Evolutionary conservation across 129 eudicot genomes (phyloP).

Genomic region (Calendula officinalis): DNA sequence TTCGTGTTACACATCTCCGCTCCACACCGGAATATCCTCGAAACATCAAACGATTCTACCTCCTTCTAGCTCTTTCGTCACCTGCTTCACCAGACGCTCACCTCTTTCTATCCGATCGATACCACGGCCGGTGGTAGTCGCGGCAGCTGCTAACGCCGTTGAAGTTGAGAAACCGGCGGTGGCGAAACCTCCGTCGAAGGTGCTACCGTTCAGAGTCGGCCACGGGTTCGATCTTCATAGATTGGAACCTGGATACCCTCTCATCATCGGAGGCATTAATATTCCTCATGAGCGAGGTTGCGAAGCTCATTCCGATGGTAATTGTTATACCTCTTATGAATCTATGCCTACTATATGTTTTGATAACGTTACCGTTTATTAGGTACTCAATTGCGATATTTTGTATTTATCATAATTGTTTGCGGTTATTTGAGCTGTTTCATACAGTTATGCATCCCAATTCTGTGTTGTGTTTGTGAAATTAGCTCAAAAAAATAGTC

Average conservation of each 20-base stretch:
- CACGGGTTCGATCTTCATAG: constrained; percentile 96
- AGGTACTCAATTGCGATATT: background rate
- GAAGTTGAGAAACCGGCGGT: constrained; percentile 40
- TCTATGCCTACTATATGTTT: background rate
- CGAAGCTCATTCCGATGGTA: constrained; percentile 99
- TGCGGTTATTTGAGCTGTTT: background rate
- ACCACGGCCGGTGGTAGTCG: constrained; percentile 26
- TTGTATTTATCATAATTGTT: background rate
- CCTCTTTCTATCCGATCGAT: constrained; percentile 29
- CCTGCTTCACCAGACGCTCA: constrained; percentile 26
- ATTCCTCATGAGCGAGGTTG: constrained; percentile 94
- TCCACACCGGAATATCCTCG: constrained; percentile 15
- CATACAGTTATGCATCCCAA: background rate
- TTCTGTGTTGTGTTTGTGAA: constrained; percentile 4
- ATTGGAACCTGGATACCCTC: constrained; percentile 89
- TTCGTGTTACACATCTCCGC: constrained; percentile 31
- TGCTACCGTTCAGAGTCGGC: constrained; percentile 85
- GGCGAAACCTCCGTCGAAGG: constrained; percentile 40
- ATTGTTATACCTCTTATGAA: background rate
- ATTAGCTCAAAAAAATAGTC: background rate
- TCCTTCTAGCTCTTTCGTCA: constrained; percentile 16
- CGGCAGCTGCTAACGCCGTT: constrained; percentile 52
- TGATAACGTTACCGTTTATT: background rate
- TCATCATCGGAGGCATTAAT: constrained; percentile 89
- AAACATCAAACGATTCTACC: constrained; percentile 24